Base-by-base conservation (phyloP, 192 early-diverging fungal genomes). In the Coemansia sp. region DNA sequence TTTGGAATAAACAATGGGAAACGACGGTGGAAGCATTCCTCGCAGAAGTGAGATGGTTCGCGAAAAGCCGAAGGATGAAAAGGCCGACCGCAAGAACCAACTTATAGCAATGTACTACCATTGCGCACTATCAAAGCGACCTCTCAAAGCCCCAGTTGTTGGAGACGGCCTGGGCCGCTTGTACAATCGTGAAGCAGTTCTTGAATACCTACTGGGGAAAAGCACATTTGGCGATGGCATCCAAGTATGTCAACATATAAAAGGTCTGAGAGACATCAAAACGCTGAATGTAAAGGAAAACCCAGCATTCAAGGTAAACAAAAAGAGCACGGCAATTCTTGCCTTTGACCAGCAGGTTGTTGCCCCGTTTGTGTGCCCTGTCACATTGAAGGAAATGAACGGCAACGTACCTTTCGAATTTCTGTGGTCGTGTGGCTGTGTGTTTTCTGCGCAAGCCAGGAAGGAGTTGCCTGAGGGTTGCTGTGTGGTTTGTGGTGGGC, bases 171-270 rank as follows among this genome's bases (percentile, higher is more conserved):
- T 92, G 5, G 92, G 92, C 0, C 83, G 85, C 15, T 76, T 93
- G 31, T 93, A 90, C 81, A 92, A 91, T 71, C 89, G 89, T 61
- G 86, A 87, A n/a, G 75, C 85, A 0, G 62, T 93, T 35, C 61
- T 93, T 0, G 83, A 88, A 48, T 86, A 79, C 55, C 74, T 93
- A 7, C 70, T 91, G 0, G 73, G 71, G 25, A 76, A 76, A 51
- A 81, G 60, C 26, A 71, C 62, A 21, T 90, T 76, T 64, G 89
- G 91, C 21, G 90, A 90, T 56, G 86, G 79, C n/a, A 79, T 77
- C 35, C 48, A 66, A 2, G 84, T 87, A 16, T 80, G 77, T 45
- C 28, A 16, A 33, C 67, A 63, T 37, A 69, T 69, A 9, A 52
- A 42, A 10, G 43, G 64, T 23, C 33, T 63, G 1, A 72, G 68